Percentiles rank a stretch among this genome's conserved stretches.
Evolutionary conservation across 208 protist genomes (phyloP).

Genomic region (Porcisia hertigi): DNA sequence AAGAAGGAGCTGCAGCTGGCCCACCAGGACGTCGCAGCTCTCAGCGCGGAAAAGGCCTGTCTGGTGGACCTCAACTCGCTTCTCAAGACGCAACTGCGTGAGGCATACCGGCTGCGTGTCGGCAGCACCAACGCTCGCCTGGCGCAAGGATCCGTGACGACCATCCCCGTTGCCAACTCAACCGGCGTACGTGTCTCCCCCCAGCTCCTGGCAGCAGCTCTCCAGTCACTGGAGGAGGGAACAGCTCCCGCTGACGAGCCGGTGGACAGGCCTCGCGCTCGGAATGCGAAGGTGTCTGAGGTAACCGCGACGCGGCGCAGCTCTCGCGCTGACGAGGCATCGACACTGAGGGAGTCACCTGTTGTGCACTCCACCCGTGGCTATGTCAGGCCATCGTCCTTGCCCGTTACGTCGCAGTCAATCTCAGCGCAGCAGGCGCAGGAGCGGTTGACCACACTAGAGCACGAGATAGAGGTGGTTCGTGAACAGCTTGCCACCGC

Average conservation of each 20-base stretch:
- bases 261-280: not conserved
- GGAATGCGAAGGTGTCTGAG: not conserved
- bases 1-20: conserved; percentile 46
- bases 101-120: conserved; percentile 65
- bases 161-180: not conserved
- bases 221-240: conserved; percentile 12
- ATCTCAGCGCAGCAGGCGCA: conserved; percentile 21
- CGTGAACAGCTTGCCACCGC: conserved; percentile 51
- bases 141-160: not conserved
- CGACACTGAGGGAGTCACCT: conserved; percentile 2
- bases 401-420: not conserved
- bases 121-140: conserved; percentile 5
- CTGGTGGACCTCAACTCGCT: conserved; percentile 85
- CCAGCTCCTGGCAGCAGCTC: conserved; percentile 30
- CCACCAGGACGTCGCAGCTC: conserved; percentile 46
- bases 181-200: conserved; percentile 13
- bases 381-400: not conserved
- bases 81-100: conserved; percentile 84
- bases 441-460: conserved; percentile 30
- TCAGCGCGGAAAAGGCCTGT: conserved; percentile 73
- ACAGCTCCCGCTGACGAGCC: not conserved
- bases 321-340: not conserved
- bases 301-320: not conserved
- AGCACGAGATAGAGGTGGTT: conserved; percentile 73
- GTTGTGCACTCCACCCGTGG: conserved; percentile 20